phyloP scores from a whole-genome alignment of 169 alveolate species.

The Amoebophrya sp. region DNA sequence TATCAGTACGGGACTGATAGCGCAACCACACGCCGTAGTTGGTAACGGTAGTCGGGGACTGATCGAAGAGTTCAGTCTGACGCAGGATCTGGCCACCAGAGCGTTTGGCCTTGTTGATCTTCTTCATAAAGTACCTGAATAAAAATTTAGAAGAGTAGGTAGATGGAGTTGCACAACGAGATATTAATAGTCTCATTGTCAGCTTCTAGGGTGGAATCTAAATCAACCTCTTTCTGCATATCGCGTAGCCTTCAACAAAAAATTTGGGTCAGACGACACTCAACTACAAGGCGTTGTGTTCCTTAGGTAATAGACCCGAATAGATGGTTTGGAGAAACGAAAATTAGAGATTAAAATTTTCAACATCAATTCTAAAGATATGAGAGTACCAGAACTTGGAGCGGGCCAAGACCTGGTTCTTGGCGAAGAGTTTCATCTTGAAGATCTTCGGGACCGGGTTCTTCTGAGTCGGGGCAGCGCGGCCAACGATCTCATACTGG shows the following conservation, averaged over 20 bases:
- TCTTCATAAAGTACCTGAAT: constrained; percentile 92
- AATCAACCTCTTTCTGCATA: too few species aligned
- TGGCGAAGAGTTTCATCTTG: constrained; percentile 92
- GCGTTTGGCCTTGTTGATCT: constrained; percentile 87
- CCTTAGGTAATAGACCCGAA: too few species aligned
- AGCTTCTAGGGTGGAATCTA: too few species aligned
- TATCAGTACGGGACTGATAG: constrained; percentile 95
- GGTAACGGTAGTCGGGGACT: constrained; percentile 78
- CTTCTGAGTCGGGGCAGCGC: constrained; percentile 86
- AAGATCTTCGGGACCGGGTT: constrained; percentile 81
- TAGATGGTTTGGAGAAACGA: too few species aligned
- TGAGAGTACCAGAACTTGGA: constrained; percentile 92
- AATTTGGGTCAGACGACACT: too few species aligned
- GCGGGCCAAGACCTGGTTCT: constrained; percentile 88
- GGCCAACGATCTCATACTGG: constrained; percentile 87
- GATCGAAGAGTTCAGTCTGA: constrained; percentile 63
- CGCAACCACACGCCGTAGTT: constrained; percentile 95
- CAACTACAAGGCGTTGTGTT: too few species aligned
- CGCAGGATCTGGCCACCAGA: constrained; percentile 91
- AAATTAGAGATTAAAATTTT: too few species aligned
- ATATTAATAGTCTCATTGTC: too few species aligned
- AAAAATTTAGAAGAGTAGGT: constrained; percentile 42
- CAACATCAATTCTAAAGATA: too few species aligned
- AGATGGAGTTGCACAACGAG: too few species aligned
- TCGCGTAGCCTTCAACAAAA: too few species aligned